Base-by-base conservation (phyloP, 1,284 basidiomycete species). In the Agroathelia rolfsii region DNA sequence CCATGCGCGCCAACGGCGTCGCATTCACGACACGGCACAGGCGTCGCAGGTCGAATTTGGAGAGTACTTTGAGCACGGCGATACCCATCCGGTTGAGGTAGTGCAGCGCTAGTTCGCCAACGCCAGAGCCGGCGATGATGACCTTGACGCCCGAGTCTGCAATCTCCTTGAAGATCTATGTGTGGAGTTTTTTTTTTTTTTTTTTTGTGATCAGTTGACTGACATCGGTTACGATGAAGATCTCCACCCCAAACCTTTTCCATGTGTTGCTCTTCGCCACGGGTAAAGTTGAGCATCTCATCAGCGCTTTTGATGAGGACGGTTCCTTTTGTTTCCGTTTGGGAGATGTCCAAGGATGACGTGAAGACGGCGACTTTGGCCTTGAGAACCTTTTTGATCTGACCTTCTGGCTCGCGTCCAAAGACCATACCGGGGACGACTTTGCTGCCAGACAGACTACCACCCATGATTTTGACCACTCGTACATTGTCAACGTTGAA, bases 391-490 rank as follows among this genome's bases (percentile, higher is more conserved):
- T 87, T 85, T 63, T 92, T 92, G 45, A 95, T 58, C 36, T 25
- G 47, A 79, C 85, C 88, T 59, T 98, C 94, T 1, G 95, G 88
- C 59, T 95, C 89, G 24, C 93, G 72, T 28, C 89, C 89, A 48
- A 98, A 96, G 0, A 98, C 94, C 95, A 99, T 99, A 30, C 95
- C 95, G 44, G 86, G 77, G 5, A 99, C 82, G 7, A 98, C 94
- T 42, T 72, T 78, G 56, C 90, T 95, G 21, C 70, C 71, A 7
- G 76, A 59, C 12, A 98, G 62, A 46, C 73, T 85, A 28, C 94
- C 88, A 40, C 95, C 95, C 76, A 98, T 84, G 45, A 98, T 96
- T 64, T 98, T 99, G 51, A 98, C 95, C 12, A 99, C 93, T 13
- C 94, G 80, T 1, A 98, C 88, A 43, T 94, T 95, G 61, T 99